Evolutionary conservation across 106 monocot genomes (phyloP).

Genomic region (Triglochin maritima): DNA sequence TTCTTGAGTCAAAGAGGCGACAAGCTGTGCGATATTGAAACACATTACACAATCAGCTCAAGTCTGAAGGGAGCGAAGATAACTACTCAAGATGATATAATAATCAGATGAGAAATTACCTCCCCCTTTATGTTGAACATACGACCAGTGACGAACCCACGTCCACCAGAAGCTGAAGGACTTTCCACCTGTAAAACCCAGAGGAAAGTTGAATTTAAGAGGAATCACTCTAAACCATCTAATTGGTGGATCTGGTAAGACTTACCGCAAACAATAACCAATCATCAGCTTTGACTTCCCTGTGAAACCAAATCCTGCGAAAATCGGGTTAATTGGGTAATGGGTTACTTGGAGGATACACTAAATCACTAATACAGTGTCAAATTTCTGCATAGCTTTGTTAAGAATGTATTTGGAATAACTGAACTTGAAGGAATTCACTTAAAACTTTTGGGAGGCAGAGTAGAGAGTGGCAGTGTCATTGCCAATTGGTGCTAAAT

Average conservation of each 20-base stretch:
- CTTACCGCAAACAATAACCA: constrained; percentile 74
- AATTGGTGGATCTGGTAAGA: neutral
- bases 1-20: constrained; percentile 75
- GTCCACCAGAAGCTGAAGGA: constrained; percentile 47
- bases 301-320: constrained; percentile 90
- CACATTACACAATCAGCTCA: neutral
- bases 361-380: no score
- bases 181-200: constrained; percentile 57
- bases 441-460: no score
- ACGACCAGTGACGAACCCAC: constrained; percentile 57
- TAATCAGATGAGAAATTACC: constrained; percentile 28
- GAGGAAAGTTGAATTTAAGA: neutral
- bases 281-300: constrained; percentile 71
- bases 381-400: no score
- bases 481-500: no score
- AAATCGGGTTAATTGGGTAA: neutral
- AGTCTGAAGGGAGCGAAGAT: neutral
- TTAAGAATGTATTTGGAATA: no score
- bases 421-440: no score
- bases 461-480: no score
- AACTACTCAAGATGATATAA: neutral
- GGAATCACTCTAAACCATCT: neutral
- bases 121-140: constrained; percentile 93
- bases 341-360: neutral
- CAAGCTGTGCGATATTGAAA: constrained; percentile 29